Percentiles rank a stretch among this genome's conserved stretches.
These are phyloP conservation scores for Geotrichum restrictum DNA, from an alignment of 1,139 yeast genomes.

Conservation along the genomic window DNA sequence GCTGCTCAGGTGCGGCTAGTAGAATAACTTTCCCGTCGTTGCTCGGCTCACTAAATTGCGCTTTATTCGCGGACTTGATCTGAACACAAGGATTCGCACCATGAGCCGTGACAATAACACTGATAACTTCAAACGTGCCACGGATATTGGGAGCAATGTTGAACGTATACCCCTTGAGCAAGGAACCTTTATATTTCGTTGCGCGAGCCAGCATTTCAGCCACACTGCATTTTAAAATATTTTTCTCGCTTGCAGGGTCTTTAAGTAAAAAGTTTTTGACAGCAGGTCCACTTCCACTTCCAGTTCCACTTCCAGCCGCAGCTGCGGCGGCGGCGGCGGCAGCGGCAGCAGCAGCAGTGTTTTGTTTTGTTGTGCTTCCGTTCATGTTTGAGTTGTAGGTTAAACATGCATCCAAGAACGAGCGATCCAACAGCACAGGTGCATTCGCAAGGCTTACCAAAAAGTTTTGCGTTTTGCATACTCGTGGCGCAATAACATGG, in stretches of 20 bases:
- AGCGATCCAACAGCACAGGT: slow-evolving; percentile 40
- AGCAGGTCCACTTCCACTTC: too few relatives aligned
- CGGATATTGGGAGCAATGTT: slow-evolving; percentile 43
- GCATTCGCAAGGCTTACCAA: slow-evolving; percentile 46
- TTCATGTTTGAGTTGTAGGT: slow-evolving; percentile 33
- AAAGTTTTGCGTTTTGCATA: slow-evolving; percentile 81
- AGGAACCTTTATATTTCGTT: slow-evolving; percentile 2
- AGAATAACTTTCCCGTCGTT: slow-evolving; percentile 21
- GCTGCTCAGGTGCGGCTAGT: slow-evolving; percentile 23
- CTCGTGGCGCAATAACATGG: slow-evolving; percentile 62
- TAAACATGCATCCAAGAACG: slow-evolving; percentile 34
- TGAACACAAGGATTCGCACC: slow-evolving; percentile 41
- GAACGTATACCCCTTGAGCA: slow-evolving; percentile 15
- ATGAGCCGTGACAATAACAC: slow-evolving; percentile 61
- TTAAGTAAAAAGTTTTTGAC: slow-evolving; percentile 24
- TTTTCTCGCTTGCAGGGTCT: slow-evolving; percentile 33
- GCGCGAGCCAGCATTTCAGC: slow-evolving; percentile 2
- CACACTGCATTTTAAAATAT: slow-evolving; percentile 1
- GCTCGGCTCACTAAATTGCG: slow-evolving; percentile 19
- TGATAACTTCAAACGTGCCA: slow-evolving; percentile 62
- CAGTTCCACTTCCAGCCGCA: background rate
- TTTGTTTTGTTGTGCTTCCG: too few relatives aligned
- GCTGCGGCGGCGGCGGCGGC: background rate
- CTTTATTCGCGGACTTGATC: slow-evolving; percentile 29
- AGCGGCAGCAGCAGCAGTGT: background rate